Evolutionary conservation across 1,139 yeast species (phyloP).

Genomic region (Candida tropicalis): DNA sequence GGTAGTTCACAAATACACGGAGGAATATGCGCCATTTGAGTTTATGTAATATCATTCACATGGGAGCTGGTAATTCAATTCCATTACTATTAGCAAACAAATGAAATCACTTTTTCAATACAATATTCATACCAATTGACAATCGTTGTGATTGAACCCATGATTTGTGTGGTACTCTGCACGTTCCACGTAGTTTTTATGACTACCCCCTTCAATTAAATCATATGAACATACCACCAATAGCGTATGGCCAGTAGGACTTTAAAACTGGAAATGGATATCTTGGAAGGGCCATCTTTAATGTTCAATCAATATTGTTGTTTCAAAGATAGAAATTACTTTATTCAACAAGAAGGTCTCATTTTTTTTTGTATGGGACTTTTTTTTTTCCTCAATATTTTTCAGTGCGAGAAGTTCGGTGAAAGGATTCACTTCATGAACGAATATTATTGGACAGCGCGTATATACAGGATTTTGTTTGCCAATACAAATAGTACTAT

Average conservation of each 20-base stretch:
- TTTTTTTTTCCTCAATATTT: conserved; percentile 9
- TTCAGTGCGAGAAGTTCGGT: conserved; percentile 7
- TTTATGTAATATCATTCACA: too few relatives aligned
- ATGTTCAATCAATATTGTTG: neutral
- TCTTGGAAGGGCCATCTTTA: conserved; percentile 25
- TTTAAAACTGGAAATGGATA: conserved; percentile 52
- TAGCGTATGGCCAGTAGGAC: conserved; percentile 52
- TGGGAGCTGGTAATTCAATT: too few relatives aligned
- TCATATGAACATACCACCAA: conserved; percentile 46
- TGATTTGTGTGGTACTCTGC: too few relatives aligned
- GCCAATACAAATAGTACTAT: neutral
- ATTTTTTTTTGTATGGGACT: neutral
- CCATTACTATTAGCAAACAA: too few relatives aligned
- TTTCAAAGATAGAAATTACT: conserved; percentile 1
- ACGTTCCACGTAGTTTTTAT: too few relatives aligned
- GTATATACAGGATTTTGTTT: conserved; percentile 17
- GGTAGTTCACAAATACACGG: too few relatives aligned
- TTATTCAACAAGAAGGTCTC: neutral
- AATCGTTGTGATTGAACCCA: too few relatives aligned
- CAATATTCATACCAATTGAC: too few relatives aligned
- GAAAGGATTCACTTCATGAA: conserved; percentile 7
- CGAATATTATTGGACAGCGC: conserved; percentile 15
- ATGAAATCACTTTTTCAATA: too few relatives aligned
- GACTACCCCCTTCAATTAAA: neutral
- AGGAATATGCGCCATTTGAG: too few relatives aligned